A percentile compares a stretch with the other conserved stretches of the same genome.
These are phyloP conservation scores for Ophiostoma sp. DNA, from an alignment of 2,329 filamentous ascomycete genomes.

Conservation along the genomic window DNA sequence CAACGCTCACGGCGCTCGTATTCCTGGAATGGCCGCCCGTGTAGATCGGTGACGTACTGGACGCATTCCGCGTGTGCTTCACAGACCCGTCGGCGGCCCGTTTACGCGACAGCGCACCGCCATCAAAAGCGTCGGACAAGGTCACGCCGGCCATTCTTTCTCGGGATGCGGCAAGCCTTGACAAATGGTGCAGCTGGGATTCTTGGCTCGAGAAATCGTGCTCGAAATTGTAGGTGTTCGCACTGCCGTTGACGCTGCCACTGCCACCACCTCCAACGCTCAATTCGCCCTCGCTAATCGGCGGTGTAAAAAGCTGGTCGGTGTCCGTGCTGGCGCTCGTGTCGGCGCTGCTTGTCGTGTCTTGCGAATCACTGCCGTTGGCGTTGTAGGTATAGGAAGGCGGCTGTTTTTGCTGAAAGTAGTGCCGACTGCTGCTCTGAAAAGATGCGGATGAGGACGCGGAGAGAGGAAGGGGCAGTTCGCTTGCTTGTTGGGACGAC, in stretches of 20 bases:
- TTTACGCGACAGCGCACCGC: conserved; percentile 56
- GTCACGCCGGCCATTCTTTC: conserved; percentile 47
- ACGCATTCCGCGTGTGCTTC: conserved; percentile 52
- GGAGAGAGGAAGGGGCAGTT: conserved; percentile 8
- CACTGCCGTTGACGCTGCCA: conserved; percentile 27
- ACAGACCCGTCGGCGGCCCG: conserved; percentile 74
- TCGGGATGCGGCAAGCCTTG: conserved; percentile 57
- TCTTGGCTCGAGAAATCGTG: conserved; percentile 51
- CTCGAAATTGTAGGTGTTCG: conserved; percentile 11
- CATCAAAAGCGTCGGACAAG: conserved; percentile 33
- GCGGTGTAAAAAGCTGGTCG: conserved; percentile 47
- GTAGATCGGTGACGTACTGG: conserved; percentile 50
- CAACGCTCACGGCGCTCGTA: conserved; percentile 65
- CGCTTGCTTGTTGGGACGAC: conserved; percentile 13
- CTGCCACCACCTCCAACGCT: conserved; percentile 42
- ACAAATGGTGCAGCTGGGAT: conserved; percentile 59
- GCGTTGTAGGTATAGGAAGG: conserved; percentile 4
- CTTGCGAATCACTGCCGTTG: conserved; percentile 35
- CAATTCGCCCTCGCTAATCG: conserved; percentile 45
- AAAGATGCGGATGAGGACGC: conserved; percentile 19
- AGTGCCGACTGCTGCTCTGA: conserved; percentile 28
- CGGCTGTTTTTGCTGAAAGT: conserved; percentile 19
- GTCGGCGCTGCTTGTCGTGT: conserved; percentile 40
- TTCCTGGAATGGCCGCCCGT: conserved; percentile 65
- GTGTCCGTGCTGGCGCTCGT: conserved; percentile 42